Conservation (phyloP, 306 rosid species). For the Argentina anserina region DNA sequence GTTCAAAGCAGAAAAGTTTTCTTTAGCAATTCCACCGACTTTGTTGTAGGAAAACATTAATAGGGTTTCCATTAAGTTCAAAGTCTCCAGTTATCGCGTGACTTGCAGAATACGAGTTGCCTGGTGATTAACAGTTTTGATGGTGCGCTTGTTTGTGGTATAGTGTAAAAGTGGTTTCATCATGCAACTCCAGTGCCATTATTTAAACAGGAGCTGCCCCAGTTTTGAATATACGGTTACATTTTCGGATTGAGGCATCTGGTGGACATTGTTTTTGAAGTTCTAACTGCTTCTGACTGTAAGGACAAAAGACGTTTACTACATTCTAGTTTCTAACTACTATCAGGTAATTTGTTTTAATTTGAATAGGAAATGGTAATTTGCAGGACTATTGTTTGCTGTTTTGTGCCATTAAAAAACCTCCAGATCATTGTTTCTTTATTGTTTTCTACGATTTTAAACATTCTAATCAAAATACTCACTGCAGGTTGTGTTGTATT, state of each 20-base stretch:
- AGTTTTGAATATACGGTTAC: constrained; percentile 17
- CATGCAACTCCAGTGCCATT: constrained; percentile 19
- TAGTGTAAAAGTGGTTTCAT: background rate
- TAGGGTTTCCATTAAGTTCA: constrained; percentile 23
- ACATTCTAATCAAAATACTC: background rate
- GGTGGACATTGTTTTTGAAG: constrained; percentile 11
- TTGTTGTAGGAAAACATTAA: background rate
- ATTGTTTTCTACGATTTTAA: background rate
- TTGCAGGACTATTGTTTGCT: background rate
- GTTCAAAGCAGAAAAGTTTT: constrained; percentile 26
- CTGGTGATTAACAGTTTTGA: background rate
- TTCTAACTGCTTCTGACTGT: constrained; percentile 18
- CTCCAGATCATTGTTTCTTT: background rate
- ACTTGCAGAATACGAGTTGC: constrained; percentile 5
- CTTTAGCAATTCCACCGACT: constrained; percentile 11
- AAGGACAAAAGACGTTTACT: background rate
- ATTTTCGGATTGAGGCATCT: constrained; percentile 13
- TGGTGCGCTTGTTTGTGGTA: background rate
- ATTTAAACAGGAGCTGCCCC: constrained; percentile 32
- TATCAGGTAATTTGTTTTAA: constrained; percentile 26
- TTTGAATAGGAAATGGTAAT: constrained; percentile 2
- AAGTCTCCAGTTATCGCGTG: background rate
- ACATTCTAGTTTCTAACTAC: constrained; percentile 17
- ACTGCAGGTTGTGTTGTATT: constrained; percentile 27
- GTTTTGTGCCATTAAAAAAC: background rate